Conservation (phyloP, 345 rosid species). For the Clarkia xantiana region DNA sequence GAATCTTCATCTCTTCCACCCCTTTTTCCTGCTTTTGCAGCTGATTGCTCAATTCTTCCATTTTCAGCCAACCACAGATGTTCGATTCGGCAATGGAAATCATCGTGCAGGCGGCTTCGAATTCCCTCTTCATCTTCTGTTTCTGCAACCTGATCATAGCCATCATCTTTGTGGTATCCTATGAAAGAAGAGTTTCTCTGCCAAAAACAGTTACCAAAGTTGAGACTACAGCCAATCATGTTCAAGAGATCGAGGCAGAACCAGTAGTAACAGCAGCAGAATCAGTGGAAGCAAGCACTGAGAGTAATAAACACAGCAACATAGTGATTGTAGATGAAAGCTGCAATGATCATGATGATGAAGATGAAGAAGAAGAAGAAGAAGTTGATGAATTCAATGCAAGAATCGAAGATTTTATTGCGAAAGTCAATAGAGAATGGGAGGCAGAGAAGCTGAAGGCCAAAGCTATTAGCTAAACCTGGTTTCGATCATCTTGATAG, state of each 20-base stretch:
- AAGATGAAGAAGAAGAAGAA: slow-evolving; percentile 9
- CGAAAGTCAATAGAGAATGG: slow-evolving; percentile 44
- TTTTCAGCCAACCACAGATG: too few species aligned
- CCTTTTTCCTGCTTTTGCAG: too few species aligned
- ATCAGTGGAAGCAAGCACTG: too few species aligned
- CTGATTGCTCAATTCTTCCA: not conserved
- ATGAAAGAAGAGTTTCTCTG: too few species aligned
- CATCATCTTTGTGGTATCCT: slow-evolving; percentile 14
- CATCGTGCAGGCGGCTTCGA: slow-evolving; percentile 27
- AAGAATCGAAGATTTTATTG: slow-evolving; percentile 51
- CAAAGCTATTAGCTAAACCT: not conserved
- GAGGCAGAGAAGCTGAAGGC: slow-evolving; percentile 23
- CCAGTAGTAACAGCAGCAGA: too few species aligned
- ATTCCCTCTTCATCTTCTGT: slow-evolving; percentile 30
- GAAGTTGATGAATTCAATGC: slow-evolving; percentile 34
- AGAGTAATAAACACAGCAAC: not conserved
- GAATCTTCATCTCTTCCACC: too few species aligned
- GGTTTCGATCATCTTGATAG: not conserved
- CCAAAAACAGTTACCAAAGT: too few species aligned
- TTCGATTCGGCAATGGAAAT: slow-evolving; percentile 10
- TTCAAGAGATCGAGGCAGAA: too few species aligned
- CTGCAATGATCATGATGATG: not conserved
- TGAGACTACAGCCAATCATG: too few species aligned
- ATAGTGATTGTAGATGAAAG: not conserved
- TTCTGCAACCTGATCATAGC: slow-evolving; percentile 33